These are phyloP conservation scores for Thecaphora thlaspeos DNA, from an alignment of 1,284 basidiomycete genomes.

Conservation along the genomic window DNA sequence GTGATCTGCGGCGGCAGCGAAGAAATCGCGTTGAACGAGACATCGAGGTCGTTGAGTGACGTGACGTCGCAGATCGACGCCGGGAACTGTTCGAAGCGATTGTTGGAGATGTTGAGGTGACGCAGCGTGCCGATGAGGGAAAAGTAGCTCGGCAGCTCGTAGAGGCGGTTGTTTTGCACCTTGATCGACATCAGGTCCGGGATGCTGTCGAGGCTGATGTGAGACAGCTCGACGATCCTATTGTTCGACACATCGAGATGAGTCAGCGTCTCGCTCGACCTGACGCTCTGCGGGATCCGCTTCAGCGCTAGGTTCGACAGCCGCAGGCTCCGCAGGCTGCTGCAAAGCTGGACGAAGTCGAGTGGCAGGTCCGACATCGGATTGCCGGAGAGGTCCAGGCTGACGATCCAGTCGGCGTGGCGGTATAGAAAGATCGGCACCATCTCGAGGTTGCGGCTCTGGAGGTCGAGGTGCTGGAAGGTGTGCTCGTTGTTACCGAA, in stretches of 20 bases:
- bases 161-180: constrained; percentile 89
- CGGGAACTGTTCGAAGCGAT: constrained; percentile 84
- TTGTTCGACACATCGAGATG: constrained; percentile 91
- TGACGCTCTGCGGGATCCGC: constrained; percentile 81
- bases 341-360: constrained; percentile 92
- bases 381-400: constrained; percentile 87
- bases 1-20: constrained; percentile 80
- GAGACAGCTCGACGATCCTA: constrained; percentile 83
- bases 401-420: constrained; percentile 80
- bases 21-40: constrained; percentile 90
- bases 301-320: constrained; percentile 94
- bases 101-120: constrained; percentile 92
- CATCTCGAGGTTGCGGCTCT: constrained; percentile 77
- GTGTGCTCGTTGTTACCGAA: constrained; percentile 50
- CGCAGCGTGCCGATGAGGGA: constrained; percentile 71
- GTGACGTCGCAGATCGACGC: constrained; percentile 73
- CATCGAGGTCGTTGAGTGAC: constrained; percentile 78
- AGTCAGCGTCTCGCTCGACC: constrained; percentile 72
- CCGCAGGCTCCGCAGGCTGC: constrained; percentile 77
- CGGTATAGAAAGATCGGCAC: constrained; percentile 87
- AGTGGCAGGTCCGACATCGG: constrained; percentile 94
- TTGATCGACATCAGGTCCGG: constrained; percentile 72
- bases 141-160: constrained; percentile 82
- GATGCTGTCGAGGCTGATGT: constrained; percentile 78
- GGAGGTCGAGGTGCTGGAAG: constrained; percentile 82